A percentile compares a stretch with the other conserved stretches of the same genome.
These are phyloP conservation scores for Pyricularia sp. DNA, from an alignment of 2,329 filamentous ascomycete genomes.

Conservation along the genomic window DNA sequence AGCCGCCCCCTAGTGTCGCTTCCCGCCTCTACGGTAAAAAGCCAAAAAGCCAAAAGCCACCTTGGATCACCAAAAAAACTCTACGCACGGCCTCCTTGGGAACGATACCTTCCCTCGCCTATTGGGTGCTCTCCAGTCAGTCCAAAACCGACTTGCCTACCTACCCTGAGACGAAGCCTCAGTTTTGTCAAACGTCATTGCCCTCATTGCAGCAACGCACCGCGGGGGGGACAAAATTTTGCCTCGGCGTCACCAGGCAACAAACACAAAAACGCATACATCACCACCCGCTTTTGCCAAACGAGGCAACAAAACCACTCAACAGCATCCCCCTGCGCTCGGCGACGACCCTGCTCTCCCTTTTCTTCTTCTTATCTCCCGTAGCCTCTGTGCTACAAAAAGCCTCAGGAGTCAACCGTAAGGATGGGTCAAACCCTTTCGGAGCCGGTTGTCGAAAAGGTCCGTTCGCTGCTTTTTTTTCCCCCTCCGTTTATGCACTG, in stretches of 20 bases:
- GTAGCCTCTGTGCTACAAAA: neutral
- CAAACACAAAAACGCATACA: neutral
- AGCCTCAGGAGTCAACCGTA: constrained; percentile 11
- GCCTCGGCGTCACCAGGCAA: neutral
- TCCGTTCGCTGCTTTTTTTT: constrained; percentile 32
- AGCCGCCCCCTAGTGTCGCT: neutral
- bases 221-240: neutral
- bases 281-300: neutral
- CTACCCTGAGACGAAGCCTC: neutral
- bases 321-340: neutral
- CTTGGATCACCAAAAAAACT: neutral
- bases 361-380: neutral
- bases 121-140: neutral
- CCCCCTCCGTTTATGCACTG: neutral
- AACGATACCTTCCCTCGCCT: neutral
- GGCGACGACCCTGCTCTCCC: neutral
- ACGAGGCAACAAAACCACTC: neutral
- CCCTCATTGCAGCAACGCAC: neutral
- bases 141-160: neutral
- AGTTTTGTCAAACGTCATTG: neutral
- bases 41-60: neutral
- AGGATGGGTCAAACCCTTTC: constrained; percentile 98
- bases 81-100: neutral
- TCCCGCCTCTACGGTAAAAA: neutral
- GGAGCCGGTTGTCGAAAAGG: constrained; percentile 98